These are phyloP conservation scores for Clitopilus passeckerianus DNA, from an alignment of 768 basidiomycete species.

Conservation along the genomic window DNA sequence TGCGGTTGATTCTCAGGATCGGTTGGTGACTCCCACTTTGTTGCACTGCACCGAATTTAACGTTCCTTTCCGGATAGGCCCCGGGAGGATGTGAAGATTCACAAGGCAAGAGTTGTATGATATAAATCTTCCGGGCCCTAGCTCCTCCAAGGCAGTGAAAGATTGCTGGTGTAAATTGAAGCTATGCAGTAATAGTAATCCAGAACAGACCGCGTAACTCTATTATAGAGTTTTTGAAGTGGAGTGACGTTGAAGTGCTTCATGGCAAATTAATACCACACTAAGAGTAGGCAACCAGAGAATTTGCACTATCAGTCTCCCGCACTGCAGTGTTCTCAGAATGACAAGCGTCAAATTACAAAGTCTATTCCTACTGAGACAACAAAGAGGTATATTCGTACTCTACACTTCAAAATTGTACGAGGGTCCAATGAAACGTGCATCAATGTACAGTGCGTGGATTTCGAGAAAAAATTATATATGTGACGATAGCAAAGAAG, in stretches of 20 bases:
- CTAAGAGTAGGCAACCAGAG: background rate
- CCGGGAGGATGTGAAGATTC: conserved; percentile 83
- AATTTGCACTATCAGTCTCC: too few species aligned
- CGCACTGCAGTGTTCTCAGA: background rate
- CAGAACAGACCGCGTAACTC: too few species aligned
- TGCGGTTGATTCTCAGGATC: conserved; percentile 82
- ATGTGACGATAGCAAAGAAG: background rate
- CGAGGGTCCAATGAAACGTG: background rate
- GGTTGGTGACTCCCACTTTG: conserved; percentile 38
- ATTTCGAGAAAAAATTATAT: background rate
- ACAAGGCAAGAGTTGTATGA: conserved; percentile 56
- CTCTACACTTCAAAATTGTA: background rate
- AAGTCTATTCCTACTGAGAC: background rate
- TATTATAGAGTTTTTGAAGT: too few species aligned
- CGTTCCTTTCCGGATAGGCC: conserved; percentile 32
- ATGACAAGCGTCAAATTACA: background rate
- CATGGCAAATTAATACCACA: too few species aligned
- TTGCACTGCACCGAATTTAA: conserved; percentile 1
- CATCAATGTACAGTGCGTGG: background rate
- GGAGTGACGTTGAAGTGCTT: too few species aligned
- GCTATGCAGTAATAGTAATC: too few species aligned
- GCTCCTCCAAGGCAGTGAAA: too few species aligned
- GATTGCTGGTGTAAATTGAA: too few species aligned
- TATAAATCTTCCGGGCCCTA: background rate
- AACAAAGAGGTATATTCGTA: conserved; percentile 1